phyloP scores from a whole-genome alignment of 164 flowering plant genomes.

The Liquidambar formosana region DNA sequence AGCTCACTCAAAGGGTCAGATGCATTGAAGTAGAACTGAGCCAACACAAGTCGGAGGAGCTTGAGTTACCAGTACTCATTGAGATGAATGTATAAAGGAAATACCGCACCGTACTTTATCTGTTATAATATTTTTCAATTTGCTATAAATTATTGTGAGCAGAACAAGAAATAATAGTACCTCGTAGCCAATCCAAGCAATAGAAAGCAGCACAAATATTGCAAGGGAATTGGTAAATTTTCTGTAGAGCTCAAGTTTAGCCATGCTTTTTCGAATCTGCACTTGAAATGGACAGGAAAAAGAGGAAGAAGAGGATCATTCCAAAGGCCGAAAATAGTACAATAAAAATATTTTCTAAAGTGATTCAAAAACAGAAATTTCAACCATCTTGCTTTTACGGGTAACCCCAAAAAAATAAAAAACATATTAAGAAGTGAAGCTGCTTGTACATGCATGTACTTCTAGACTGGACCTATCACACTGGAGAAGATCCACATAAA shows the following conservation, averaged over 20 bases:
- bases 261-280: slow-evolving; percentile 73
- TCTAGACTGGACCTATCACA: no score
- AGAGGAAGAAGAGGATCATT: background rate
- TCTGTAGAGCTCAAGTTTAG: slow-evolving; percentile 81
- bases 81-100: no score
- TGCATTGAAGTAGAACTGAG: slow-evolving; percentile 89
- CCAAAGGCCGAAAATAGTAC: background rate
- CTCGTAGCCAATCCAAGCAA: slow-evolving; percentile 98
- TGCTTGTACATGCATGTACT: no score
- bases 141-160: background rate
- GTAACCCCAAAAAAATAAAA: no score
- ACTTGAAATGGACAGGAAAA: background rate
- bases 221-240: slow-evolving; percentile 90
- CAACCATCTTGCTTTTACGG: no score
- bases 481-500: no score
- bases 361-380: no score
- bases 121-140: no score
- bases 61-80: no score
- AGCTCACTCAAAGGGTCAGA: slow-evolving; percentile 72
- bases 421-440: no score
- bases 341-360: no score
- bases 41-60: slow-evolving; percentile 11
- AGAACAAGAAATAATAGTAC: slow-evolving; percentile 31
- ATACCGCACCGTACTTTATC: no score
- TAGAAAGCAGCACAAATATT: slow-evolving; percentile 74